phyloP scores from a whole-genome alignment of 345 rosid genomes.

The Sisymbrium irio region DNA sequence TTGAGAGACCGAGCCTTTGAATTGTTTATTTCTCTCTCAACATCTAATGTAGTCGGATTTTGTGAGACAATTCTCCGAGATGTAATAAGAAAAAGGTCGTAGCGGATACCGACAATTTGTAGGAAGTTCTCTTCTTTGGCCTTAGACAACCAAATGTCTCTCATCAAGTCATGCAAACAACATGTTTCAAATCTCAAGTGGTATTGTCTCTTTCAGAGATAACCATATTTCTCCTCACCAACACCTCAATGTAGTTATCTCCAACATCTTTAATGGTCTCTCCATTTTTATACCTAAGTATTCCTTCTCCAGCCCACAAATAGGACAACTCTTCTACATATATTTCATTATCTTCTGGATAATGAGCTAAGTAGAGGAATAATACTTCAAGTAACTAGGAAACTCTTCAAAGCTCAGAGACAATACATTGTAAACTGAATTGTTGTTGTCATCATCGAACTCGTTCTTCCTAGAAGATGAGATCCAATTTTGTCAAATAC shows the following conservation, averaged over 20 bases:
- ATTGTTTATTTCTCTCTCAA: not conserved
- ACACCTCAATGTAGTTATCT: slow-evolving; percentile 22
- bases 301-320: slow-evolving; percentile 43
- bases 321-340: not conserved
- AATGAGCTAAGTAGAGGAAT: slow-evolving; percentile 14
- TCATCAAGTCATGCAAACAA: too few relatives aligned
- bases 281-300: not conserved
- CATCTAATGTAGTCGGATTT: not conserved
- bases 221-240: slow-evolving; percentile 20
- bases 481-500: too few relatives aligned
- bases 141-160: too few relatives aligned
- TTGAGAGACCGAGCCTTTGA: not conserved
- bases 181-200: too few relatives aligned
- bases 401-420: slow-evolving; percentile 8
- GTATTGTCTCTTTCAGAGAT: too few relatives aligned
- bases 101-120: not conserved
- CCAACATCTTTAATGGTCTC: slow-evolving; percentile 3
- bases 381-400: not conserved
- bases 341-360: slow-evolving; percentile 27
- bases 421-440: not conserved
- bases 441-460: not conserved
- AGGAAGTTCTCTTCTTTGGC: not conserved
- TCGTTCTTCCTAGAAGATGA: not conserved
- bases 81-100: too few relatives aligned
- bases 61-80: not conserved